phyloP scores from a whole-genome alignment of 805 yeast genomes.

The Danielia reshetovae region DNA sequence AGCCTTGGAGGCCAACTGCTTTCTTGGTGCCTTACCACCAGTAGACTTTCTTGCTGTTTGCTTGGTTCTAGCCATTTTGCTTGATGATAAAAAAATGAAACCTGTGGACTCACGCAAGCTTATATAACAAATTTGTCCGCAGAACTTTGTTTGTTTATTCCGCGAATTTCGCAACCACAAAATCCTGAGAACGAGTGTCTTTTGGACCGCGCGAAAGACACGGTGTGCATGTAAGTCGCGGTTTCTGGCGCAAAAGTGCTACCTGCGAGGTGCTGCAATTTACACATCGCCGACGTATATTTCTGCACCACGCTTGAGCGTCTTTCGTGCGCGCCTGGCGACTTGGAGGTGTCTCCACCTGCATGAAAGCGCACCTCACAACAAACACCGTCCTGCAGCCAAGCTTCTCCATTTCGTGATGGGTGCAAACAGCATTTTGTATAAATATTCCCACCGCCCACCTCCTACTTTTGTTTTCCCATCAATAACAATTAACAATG shows the following conservation, averaged over 20 bases:
- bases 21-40: constrained; percentile 96
- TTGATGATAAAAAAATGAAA: constrained; percentile 5
- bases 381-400: constrained; percentile 1
- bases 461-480: constrained; percentile 9
- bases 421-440: not conserved
- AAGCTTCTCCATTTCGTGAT: not conserved
- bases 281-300: constrained; percentile 1
- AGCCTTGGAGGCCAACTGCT: constrained; percentile 87
- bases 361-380: not conserved
- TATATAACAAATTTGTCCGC: too few relatives aligned
- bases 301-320: not conserved
- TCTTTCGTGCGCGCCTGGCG: not conserved
- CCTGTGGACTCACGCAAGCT: not conserved
- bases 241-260: too few relatives aligned
- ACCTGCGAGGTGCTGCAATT: constrained; percentile 5
- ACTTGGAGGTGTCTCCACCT: not conserved
- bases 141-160: not conserved
- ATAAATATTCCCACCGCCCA: constrained; percentile 8
- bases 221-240: too few relatives aligned
- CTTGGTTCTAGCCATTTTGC: constrained; percentile 83
- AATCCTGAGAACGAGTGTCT: too few relatives aligned
- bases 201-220: too few relatives aligned
- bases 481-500: constrained; percentile 47
- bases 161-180: not conserved
- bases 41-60: constrained; percentile 94